Evolutionary conservation across 2,329 filamentous ascomycete species (phyloP).

Genomic region (Pyrenophora seminiperda): DNA sequence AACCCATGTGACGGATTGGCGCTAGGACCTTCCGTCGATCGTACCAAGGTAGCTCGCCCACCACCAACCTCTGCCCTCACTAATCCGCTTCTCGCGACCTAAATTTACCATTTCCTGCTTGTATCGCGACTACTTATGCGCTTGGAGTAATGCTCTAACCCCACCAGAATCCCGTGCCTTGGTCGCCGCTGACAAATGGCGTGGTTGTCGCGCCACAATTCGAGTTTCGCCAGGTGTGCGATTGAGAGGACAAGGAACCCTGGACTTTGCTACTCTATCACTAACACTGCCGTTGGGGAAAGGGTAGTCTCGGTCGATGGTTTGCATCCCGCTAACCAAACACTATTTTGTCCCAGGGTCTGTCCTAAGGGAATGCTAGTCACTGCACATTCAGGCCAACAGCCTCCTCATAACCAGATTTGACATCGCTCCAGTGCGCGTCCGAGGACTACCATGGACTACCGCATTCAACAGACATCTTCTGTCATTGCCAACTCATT

Average conservation of each 20-base stretch:
- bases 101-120: constrained; percentile 4
- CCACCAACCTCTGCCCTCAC: constrained; percentile 9
- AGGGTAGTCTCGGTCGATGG: not conserved
- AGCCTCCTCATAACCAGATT: not conserved
- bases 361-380: not conserved
- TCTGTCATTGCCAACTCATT: too few species aligned
- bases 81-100: constrained; percentile 5
- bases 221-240: too few species aligned
- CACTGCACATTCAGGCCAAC: not conserved
- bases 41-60: constrained; percentile 3
- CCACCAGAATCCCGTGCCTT: not conserved
- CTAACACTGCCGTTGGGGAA: not conserved
- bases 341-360: not conserved
- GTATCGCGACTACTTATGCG: constrained; percentile 4
- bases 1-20: constrained; percentile 6
- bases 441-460: too few species aligned
- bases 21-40: constrained; percentile 11
- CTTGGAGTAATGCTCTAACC: not conserved
- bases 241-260: too few species aligned
- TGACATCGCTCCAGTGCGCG: too few species aligned
- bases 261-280: not conserved
- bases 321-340: not conserved
- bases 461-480: too few species aligned
- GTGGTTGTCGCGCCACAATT: not conserved
- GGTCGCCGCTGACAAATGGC: constrained; percentile 1